Base-by-base conservation (phyloP, 306 rosid genomes). In the Gynostemma pentaphyllum region DNA sequence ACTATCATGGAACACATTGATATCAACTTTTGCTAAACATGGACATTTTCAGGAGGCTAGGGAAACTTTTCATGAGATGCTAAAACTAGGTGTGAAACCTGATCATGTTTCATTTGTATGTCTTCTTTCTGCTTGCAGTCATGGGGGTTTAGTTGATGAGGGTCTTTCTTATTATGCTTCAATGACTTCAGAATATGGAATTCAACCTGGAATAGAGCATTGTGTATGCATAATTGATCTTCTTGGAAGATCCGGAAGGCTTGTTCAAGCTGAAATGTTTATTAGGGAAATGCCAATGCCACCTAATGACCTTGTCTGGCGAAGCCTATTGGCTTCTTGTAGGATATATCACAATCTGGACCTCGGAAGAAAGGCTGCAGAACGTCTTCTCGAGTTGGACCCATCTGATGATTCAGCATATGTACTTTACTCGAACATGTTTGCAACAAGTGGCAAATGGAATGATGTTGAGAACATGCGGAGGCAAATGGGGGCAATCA, bases 181-280 rank as follows among this genome's bases (percentile, higher is more conserved):
- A 48, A 92, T 92, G 95, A 74, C 88, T 49, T 68, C 69, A 14
- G 75, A 76, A 68, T 86, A 77, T 27, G 72, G 87, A 37, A 78
- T 92, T 56, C 73, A 61, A n/a, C 70, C 69, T 9, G 90, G 75
- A 76, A 81, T 86, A 64, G 99, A 86, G 69, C 99, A 92, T 67
- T 92, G 94, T 71, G 94, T 81, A 39, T 88, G 95, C 80, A 70
- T 92, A 23, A 75, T 92, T 67, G 96, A 92, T 80, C 99, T 92
- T 68, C 99, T 92, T 47, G 99, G 99, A 50, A 73, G 99, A 62
- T 79, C 95, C 0, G 99, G 99, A 73, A 80, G 84, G 82, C 95
- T 92, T 45, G 61, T 73, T 36, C 96, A 88, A 29, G 99, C 96
- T 28, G 87, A 86, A 76, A 70, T 60, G 7, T 92, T 88, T 54